Percentiles rank a stretch among this genome's conserved stretches.
Conservation (phyloP, 805 yeast genomes). For the Cyberlindnera saturnus region DNA sequence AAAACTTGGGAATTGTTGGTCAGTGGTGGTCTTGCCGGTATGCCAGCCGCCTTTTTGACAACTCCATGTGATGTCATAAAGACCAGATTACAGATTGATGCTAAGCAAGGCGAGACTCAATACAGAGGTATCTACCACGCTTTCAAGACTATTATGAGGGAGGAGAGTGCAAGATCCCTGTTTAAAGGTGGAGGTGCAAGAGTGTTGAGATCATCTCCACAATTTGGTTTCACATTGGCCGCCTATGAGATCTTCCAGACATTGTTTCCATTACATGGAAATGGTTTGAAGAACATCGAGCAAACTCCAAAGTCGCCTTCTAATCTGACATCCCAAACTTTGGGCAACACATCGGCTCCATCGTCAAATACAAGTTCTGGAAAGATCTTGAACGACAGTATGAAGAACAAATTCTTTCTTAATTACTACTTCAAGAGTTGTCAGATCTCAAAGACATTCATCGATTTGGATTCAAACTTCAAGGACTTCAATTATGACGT, state of each 20-base stretch:
- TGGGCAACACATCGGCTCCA: slow-evolving; percentile 3
- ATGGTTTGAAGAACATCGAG: slow-evolving; percentile 19
- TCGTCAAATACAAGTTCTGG: slow-evolving; percentile 2
- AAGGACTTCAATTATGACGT: slow-evolving; percentile 47
- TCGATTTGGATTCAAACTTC: slow-evolving; percentile 58
- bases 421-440: slow-evolving; percentile 48
- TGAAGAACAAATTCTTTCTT: slow-evolving; percentile 25
- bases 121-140: slow-evolving; percentile 80
- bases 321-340: slow-evolving; percentile 5
- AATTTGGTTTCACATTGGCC: slow-evolving; percentile 96
- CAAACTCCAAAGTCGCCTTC: slow-evolving; percentile 17
- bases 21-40: slow-evolving; percentile 94
- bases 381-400: slow-evolving; percentile 17
- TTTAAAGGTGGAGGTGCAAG: slow-evolving; percentile 97
- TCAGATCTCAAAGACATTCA: slow-evolving; percentile 54
- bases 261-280: slow-evolving; percentile 54
- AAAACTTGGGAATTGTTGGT: slow-evolving; percentile 78
- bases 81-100: slow-evolving; percentile 86
- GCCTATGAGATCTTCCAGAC: slow-evolving; percentile 88
- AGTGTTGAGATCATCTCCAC: slow-evolving; percentile 92
- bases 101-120: slow-evolving; percentile 67
- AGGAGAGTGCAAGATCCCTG: slow-evolving; percentile 81
- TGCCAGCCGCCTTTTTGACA: slow-evolving; percentile 95
- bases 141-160: slow-evolving; percentile 60
- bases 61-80: slow-evolving; percentile 97